These are phyloP conservation scores for Macrophomina tecta DNA, from an alignment of 2,329 filamentous ascomycete genomes.

Conservation along the genomic window DNA sequence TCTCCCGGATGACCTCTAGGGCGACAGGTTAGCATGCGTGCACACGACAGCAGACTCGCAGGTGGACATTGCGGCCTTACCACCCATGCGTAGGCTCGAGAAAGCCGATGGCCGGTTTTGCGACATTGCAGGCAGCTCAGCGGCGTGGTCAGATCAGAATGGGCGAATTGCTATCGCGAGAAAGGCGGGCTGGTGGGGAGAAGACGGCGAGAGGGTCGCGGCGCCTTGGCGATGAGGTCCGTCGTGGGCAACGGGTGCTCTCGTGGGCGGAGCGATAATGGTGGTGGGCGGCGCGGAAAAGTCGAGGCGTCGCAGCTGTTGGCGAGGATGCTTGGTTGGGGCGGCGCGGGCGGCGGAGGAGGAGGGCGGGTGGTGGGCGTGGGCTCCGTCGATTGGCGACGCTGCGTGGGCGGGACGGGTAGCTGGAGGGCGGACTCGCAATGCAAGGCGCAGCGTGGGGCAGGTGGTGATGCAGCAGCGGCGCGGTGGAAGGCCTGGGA, in stretches of 20 bases:
- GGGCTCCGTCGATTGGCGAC: constrained; percentile 22
- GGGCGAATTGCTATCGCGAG: constrained; percentile 49
- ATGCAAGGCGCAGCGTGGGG: constrained; percentile 5
- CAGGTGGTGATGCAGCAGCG: neutral
- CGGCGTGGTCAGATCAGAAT: constrained; percentile 30
- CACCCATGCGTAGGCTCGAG: constrained; percentile 90
- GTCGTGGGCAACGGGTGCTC: constrained; percentile 57
- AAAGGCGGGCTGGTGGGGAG: constrained; percentile 52
- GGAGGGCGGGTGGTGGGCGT: constrained; percentile 22
- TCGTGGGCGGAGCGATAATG: constrained; percentile 31
- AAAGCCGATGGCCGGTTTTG: constrained; percentile 92
- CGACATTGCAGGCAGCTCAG: constrained; percentile 69
- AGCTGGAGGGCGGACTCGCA: constrained; percentile 12
- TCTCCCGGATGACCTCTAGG: constrained; percentile 95
- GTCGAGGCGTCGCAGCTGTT: constrained; percentile 26
- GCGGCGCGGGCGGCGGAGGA: constrained; percentile 34
- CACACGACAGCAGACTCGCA: constrained; percentile 21
- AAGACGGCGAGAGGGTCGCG: constrained; percentile 51
- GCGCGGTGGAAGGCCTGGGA: neutral
- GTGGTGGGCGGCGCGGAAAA: constrained; percentile 19
- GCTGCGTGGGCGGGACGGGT: constrained; percentile 16
- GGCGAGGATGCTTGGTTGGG: constrained; percentile 37
- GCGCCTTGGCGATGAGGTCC: constrained; percentile 54
- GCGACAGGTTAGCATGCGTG: constrained; percentile 45
- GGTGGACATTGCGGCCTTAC: constrained; percentile 63